Conservation (phyloP, 2,329 filamentous ascomycete species). For the Purpureocillium takamizusanense region DNA sequence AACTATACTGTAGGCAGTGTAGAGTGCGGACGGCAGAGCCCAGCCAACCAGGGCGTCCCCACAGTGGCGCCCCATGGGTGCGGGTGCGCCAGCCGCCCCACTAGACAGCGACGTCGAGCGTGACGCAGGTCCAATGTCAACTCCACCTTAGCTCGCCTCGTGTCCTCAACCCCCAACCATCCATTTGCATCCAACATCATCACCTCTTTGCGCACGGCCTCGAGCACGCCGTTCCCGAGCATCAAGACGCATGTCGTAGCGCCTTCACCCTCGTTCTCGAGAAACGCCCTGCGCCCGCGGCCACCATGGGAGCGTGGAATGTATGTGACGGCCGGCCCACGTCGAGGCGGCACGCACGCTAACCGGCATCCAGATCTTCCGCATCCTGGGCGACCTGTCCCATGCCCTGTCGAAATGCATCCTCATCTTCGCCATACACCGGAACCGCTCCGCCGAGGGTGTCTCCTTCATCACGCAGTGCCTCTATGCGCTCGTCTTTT, state of each 20-base stretch:
- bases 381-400: constrained; percentile 73
- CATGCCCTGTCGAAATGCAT: constrained; percentile 84
- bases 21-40: no score
- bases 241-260: no score
- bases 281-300: neutral
- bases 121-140: constrained; percentile 4
- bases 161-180: neutral
- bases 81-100: neutral
- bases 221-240: constrained; percentile 1
- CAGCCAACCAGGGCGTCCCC: no score
- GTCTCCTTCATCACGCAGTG: constrained; percentile 87
- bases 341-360: neutral
- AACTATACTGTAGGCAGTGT: no score
- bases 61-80: no score
- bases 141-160: constrained; percentile 3
- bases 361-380: constrained; percentile 45
- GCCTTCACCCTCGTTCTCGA: no score
- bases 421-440: constrained; percentile 82
- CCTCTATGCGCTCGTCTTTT: constrained; percentile 80
- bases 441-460: constrained; percentile 80
- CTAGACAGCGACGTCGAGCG: neutral
- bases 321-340: constrained; percentile 15
- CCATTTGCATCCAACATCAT: constrained; percentile 1
- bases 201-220: constrained; percentile 3
- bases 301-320: constrained; percentile 31